phyloP scores from a whole-genome alignment of 345 rosid species.

The Clarkia xantiana region DNA sequence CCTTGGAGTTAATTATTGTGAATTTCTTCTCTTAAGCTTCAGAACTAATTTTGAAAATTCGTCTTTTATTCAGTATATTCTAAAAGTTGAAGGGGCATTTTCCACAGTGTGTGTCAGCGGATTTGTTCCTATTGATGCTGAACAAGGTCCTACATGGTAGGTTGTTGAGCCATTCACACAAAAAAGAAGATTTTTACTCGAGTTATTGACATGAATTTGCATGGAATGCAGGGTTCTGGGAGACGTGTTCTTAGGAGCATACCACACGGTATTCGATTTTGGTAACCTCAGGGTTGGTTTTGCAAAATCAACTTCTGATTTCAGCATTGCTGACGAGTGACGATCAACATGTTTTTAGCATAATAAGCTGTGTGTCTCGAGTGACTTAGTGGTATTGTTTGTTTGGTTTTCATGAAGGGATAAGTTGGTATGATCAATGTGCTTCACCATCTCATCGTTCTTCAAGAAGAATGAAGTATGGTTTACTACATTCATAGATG shows the following conservation, averaged over 20 bases:
- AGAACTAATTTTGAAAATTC: neutral
- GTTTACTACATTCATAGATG: too few relatives aligned
- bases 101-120: constrained; percentile 34
- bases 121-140: constrained; percentile 30
- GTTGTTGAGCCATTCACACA: neutral
- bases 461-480: too few relatives aligned
- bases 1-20: neutral
- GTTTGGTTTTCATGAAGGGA: too few relatives aligned
- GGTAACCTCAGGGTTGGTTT: constrained; percentile 41
- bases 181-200: too few relatives aligned
- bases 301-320: constrained; percentile 23
- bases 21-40: neutral
- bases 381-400: too few relatives aligned
- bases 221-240: constrained; percentile 37
- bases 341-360: too few relatives aligned
- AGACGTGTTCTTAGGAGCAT: constrained; percentile 36
- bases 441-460: too few relatives aligned
- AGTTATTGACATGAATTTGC: neutral
- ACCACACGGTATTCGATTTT: constrained; percentile 46
- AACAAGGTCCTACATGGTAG: constrained; percentile 41
- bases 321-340: neutral
- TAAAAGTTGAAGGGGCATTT: constrained; percentile 22
- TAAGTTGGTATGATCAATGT: too few relatives aligned
- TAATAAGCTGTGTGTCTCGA: too few relatives aligned
- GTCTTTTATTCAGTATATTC: constrained; percentile 21